A percentile compares a stretch with the other conserved stretches of the same genome.
Conservation (phyloP, 192 early-diverging fungal species). For the Coemansia sp. region DNA sequence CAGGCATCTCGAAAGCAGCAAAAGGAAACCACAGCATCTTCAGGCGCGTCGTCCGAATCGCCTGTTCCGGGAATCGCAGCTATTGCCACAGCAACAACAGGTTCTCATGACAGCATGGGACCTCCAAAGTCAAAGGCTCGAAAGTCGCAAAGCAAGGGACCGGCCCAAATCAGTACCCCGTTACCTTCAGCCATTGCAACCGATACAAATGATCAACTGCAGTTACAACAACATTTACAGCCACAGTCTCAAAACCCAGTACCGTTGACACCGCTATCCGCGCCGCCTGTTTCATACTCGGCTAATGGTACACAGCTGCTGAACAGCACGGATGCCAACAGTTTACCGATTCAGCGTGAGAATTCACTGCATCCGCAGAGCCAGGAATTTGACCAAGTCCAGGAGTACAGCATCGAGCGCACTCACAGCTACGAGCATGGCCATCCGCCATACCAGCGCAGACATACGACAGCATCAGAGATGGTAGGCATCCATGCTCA, state of each 20-base stretch:
- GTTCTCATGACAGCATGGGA: not conserved
- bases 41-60: slow-evolving; percentile 5
- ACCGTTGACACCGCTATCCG: slow-evolving; percentile 21
- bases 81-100: not conserved
- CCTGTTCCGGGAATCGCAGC: slow-evolving; percentile 9
- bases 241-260: not conserved
- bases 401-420: not conserved
- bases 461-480: slow-evolving; percentile 9
- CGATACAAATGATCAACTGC: not conserved
- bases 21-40: not conserved
- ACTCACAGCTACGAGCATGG: not conserved
- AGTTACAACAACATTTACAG: not conserved
- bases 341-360: not conserved
- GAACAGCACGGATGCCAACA: slow-evolving; percentile 25
- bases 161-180: not conserved
- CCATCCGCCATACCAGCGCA: slow-evolving; percentile 3
- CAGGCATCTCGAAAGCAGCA: slow-evolving; percentile 15
- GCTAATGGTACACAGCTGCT: slow-evolving; percentile 51
- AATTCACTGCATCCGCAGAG: slow-evolving; percentile 4
- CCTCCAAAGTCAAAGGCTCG: not conserved
- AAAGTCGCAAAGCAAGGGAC: not conserved
- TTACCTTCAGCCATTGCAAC: no score
- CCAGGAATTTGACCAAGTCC: slow-evolving; percentile 1
- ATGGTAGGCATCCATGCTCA: not conserved
- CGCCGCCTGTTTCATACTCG: slow-evolving; percentile 44